Percentiles rank a stretch among this genome's conserved stretches.
These are phyloP conservation scores for Solanum hybrid DNA, from an alignment of 305 asterid species.

Conservation along the genomic window DNA sequence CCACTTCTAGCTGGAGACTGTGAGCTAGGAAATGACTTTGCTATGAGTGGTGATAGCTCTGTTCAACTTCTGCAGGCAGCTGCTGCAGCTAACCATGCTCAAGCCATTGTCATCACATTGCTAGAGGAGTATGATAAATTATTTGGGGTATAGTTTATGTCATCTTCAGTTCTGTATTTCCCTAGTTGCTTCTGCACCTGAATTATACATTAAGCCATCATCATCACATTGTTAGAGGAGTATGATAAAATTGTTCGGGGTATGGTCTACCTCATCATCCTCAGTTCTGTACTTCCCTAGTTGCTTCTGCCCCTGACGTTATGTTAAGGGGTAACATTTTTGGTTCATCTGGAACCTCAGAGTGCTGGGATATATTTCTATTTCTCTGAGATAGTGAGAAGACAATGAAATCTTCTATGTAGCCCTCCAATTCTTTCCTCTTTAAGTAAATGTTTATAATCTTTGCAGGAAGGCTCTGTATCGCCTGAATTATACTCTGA, in stretches of 20 bases:
- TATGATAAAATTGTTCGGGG: constrained; percentile 63
- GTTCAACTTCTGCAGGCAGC: constrained; percentile 95
- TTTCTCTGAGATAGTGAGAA: not conserved
- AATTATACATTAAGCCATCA: constrained; percentile 37
- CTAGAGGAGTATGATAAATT: constrained; percentile 85
- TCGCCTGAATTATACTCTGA: constrained; percentile 85
- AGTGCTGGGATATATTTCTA: not conserved
- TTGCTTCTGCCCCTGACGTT: constrained; percentile 4
- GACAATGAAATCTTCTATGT: not conserved
- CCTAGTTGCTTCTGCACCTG: constrained; percentile 11
- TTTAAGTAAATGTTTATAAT: not conserved
- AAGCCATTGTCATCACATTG: constrained; percentile 85
- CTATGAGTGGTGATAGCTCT: constrained; percentile 85
- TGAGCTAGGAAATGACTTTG: constrained; percentile 63
- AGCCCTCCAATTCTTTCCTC: constrained; percentile 2
- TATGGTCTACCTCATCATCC: constrained; percentile 26
- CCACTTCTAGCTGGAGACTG: constrained; percentile 98
- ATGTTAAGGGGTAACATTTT: not conserved
- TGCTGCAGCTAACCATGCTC: constrained; percentile 99
- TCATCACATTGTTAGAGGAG: constrained; percentile 85
- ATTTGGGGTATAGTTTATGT: constrained; percentile 73
- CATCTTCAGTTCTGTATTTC: not conserved
- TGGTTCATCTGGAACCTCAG: not conserved
- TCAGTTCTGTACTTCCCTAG: not conserved
- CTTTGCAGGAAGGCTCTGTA: constrained; percentile 63